Evolutionary conservation across 75 land plant species (phyloP).

Genomic region (Sequoiadendron giganteum): DNA sequence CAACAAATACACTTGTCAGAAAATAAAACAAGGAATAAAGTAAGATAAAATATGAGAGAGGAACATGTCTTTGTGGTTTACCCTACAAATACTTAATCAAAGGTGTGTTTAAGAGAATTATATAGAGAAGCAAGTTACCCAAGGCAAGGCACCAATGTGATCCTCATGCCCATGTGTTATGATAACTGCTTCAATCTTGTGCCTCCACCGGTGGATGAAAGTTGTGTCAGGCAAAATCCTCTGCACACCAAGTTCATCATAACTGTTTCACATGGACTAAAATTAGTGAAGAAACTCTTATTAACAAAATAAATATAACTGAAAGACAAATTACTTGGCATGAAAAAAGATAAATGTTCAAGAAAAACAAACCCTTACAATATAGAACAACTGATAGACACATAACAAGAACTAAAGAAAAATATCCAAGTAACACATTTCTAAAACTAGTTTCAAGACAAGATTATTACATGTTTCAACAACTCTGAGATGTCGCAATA

Average conservation of each 20-base stretch:
- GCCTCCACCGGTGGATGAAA: conserved; percentile 49
- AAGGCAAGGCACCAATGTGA: conserved; percentile 57
- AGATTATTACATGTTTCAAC: too few relatives aligned
- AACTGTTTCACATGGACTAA: conserved; percentile 19
- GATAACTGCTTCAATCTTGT: conserved; percentile 54
- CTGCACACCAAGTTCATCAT: conserved; percentile 46
- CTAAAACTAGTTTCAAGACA: background rate
- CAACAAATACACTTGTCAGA: background rate
- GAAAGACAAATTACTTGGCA: background rate
- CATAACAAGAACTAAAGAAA: conserved; percentile 1
- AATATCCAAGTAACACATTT: background rate
- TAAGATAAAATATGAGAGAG: background rate
- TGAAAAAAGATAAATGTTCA: background rate
- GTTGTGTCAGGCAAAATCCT: conserved; percentile 46
- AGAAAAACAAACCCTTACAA: background rate
- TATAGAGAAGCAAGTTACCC: conserved; percentile 24
- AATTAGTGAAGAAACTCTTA: background rate
- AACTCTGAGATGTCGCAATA: too few relatives aligned
- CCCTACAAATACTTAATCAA: background rate
- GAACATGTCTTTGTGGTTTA: background rate
- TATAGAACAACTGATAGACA: background rate
- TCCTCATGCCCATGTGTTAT: conserved; percentile 63
- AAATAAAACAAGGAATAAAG: background rate
- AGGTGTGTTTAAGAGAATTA: background rate
- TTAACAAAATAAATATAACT: background rate